Conservation (phyloP, 2,329 filamentous ascomycete genomes). For the Aspergillus neotritici region DNA sequence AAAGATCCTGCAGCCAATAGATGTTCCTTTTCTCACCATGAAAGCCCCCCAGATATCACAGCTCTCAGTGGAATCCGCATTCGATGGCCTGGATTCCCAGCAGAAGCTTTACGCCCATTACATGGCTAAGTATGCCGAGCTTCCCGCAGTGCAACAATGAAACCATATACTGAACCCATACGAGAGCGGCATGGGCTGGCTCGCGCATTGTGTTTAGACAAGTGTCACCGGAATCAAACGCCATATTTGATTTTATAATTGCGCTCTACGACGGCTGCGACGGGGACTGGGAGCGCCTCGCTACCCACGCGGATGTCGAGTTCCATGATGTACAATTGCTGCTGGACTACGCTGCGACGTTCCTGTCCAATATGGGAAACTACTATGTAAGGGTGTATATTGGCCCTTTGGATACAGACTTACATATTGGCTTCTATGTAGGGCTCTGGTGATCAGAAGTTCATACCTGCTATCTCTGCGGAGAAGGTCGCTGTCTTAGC, state of each 20-base stretch:
- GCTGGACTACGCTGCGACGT: constrained; percentile 42
- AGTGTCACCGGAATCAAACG: constrained; percentile 47
- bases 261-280: constrained; percentile 43
- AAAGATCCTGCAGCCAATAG: too few relatives aligned
- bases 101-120: constrained; percentile 21
- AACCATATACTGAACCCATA: constrained; percentile 1
- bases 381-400: constrained; percentile 29
- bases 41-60: constrained; percentile 10
- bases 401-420: too few relatives aligned
- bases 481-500: constrained; percentile 9
- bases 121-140: constrained; percentile 11
- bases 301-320: constrained; percentile 27
- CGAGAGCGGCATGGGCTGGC: constrained; percentile 27
- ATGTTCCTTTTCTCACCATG: not conserved
- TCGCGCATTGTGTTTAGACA: constrained; percentile 50
- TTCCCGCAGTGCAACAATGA: constrained; percentile 2
- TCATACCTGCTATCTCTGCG: constrained; percentile 16
- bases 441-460: constrained; percentile 26
- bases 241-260: constrained; percentile 52
- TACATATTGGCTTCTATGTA: constrained; percentile 17
- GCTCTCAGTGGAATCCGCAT: constrained; percentile 10
- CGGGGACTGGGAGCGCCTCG: constrained; percentile 45
- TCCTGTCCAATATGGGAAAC: constrained; percentile 52
- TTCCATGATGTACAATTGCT: constrained; percentile 39
- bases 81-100: constrained; percentile 9